Percentiles rank a stretch among this genome's conserved stretches.
These are phyloP conservation scores for Paraphaeosphaeria minitans DNA, from an alignment of 2,329 filamentous ascomycete genomes.

Conservation along the genomic window DNA sequence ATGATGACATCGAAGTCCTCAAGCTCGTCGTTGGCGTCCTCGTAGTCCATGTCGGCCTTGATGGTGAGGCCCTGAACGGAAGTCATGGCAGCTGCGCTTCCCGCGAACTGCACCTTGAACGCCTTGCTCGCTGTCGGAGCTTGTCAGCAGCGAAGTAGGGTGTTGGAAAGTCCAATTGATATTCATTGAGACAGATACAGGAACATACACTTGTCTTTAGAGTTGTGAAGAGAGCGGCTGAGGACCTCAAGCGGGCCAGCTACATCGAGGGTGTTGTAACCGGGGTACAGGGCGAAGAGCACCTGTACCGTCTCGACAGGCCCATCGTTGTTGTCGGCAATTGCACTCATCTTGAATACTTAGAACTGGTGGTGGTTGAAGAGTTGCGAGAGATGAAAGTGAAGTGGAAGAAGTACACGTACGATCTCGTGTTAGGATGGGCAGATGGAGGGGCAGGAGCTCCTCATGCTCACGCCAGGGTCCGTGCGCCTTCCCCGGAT, in stretches of 20 bases:
- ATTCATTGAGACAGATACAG: neutral
- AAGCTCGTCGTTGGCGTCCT: constrained; percentile 74
- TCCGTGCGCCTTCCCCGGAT: constrained; percentile 1
- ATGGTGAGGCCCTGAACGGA: constrained; percentile 70
- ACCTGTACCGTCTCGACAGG: constrained; percentile 66
- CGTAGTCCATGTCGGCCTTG: constrained; percentile 76
- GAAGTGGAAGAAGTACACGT: constrained; percentile 8
- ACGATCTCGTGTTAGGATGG: constrained; percentile 10
- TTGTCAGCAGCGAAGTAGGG: constrained; percentile 27
- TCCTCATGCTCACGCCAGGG: neutral
- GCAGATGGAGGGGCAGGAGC: constrained; percentile 10
- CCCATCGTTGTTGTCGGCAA: constrained; percentile 45
- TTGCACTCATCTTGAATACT: constrained; percentile 48
- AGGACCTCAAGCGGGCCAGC: constrained; percentile 64
- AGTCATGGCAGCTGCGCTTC: constrained; percentile 52
- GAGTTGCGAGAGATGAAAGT: constrained; percentile 21
- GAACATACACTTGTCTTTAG: constrained; percentile 56
- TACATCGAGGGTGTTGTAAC: constrained; percentile 63
- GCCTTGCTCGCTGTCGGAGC: constrained; percentile 54
- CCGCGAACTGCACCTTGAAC: constrained; percentile 60
- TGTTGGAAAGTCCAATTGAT: constrained; percentile 3
- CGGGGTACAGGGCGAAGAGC: constrained; percentile 62
- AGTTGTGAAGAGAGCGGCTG: constrained; percentile 58
- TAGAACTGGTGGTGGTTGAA: constrained; percentile 21
- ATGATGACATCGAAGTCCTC: constrained; percentile 80